Evolutionary conservation across 2,329 filamentous ascomycete species (phyloP).

Genomic region (Teratosphaeria viscida): DNA sequence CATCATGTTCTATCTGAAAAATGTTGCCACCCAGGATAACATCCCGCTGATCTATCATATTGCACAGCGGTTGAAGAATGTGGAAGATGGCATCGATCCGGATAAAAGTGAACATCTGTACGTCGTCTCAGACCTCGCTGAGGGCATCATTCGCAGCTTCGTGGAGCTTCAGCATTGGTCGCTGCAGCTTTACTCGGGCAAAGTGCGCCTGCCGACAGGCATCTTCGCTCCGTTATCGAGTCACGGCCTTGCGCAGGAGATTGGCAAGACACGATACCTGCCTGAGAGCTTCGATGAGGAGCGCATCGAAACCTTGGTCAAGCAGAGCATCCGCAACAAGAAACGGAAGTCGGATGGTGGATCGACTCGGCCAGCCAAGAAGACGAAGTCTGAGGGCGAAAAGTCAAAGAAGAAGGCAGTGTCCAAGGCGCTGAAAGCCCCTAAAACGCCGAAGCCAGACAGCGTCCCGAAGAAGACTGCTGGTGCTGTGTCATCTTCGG

Average conservation of each 20-base stretch:
- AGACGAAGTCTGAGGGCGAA: slow-evolving; percentile 17
- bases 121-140: slow-evolving; percentile 76
- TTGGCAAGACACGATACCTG: slow-evolving; percentile 76
- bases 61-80: slow-evolving; percentile 85
- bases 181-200: slow-evolving; percentile 69
- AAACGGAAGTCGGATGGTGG: slow-evolving; percentile 29
- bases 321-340: slow-evolving; percentile 54
- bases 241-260: slow-evolving; percentile 69
- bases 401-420: slow-evolving; percentile 25
- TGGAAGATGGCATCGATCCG: slow-evolving; percentile 64
- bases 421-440: slow-evolving; percentile 21
- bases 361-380: slow-evolving; percentile 18
- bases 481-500: slow-evolving; percentile 29
- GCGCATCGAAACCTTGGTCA: slow-evolving; percentile 66
- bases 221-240: slow-evolving; percentile 67
- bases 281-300: slow-evolving; percentile 60
- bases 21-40: slow-evolving; percentile 76
- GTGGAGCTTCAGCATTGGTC: slow-evolving; percentile 79
- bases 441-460: slow-evolving; percentile 16
- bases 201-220: slow-evolving; percentile 55
- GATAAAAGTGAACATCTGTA: slow-evolving; percentile 66
- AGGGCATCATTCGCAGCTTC: slow-evolving; percentile 71
- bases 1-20: slow-evolving; percentile 76
- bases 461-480: slow-evolving; percentile 30
- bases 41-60: slow-evolving; percentile 83